Conservation (phyloP, 108 stramenopile species). For the Seminavis robusta region DNA sequence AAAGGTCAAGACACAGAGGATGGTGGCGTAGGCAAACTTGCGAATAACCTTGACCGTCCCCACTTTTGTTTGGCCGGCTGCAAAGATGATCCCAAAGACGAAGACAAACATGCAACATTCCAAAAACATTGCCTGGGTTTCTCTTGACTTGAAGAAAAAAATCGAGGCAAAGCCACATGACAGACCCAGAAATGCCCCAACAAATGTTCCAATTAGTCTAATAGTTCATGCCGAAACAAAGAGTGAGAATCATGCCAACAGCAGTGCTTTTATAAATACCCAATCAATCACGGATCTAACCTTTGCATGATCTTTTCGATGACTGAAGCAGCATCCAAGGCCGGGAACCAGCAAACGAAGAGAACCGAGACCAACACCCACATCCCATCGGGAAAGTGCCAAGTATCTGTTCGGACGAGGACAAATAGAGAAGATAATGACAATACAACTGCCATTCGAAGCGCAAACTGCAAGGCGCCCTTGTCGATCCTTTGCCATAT, state of each 20-base stretch:
- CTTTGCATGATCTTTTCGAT: slow-evolving; percentile 30
- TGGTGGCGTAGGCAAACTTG: slow-evolving; percentile 19
- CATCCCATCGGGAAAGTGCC: slow-evolving; percentile 17
- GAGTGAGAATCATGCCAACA: too few species aligned
- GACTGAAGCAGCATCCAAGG: slow-evolving; percentile 29
- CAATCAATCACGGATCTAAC: too few species aligned
- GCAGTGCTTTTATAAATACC: too few species aligned
- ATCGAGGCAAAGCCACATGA: slow-evolving; percentile 19
- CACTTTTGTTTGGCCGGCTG: slow-evolving; percentile 10
- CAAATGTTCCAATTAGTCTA: slow-evolving; percentile 24
- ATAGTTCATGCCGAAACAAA: too few species aligned
- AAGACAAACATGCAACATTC: slow-evolving; percentile 7
- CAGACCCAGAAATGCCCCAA: slow-evolving; percentile 25
- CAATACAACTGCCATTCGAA: slow-evolving; percentile 17
- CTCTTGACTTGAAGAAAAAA: background rate
- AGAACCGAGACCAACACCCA: slow-evolving; percentile 31
- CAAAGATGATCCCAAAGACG: slow-evolving; percentile 16
- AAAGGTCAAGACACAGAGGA: slow-evolving; percentile 29
- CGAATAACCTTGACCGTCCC: slow-evolving; percentile 11
- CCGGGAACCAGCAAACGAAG: slow-evolving; percentile 33
- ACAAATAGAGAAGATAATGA: slow-evolving; percentile 22
- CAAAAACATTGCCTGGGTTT: slow-evolving; percentile 13
- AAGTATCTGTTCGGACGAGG: slow-evolving; percentile 3
- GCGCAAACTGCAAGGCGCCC: slow-evolving; percentile 21
- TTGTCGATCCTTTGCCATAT: slow-evolving; percentile 11